phyloP scores from a whole-genome alignment of 1,284 basidiomycete species.

The Fomitopsis pinicola region DNA sequence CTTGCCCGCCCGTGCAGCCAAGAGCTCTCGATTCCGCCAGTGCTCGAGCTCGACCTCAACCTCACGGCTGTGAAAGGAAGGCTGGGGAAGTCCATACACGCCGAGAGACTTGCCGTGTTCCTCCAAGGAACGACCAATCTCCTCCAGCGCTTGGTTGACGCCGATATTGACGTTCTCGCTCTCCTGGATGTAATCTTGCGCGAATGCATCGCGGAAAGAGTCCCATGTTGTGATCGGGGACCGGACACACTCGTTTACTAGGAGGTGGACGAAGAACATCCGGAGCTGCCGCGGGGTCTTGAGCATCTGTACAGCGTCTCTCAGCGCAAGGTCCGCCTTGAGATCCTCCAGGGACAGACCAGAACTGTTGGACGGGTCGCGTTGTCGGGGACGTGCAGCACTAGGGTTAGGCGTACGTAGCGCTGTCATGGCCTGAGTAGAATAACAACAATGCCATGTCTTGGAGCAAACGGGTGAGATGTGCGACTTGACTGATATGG shows the following conservation, averaged over 20 bases:
- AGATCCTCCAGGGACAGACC: slow-evolving; percentile 11
- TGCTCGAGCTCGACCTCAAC: slow-evolving; percentile 25
- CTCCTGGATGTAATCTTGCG: slow-evolving; percentile 22
- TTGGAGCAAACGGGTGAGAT: neutral
- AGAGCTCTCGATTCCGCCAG: slow-evolving; percentile 18
- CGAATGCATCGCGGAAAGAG: slow-evolving; percentile 18
- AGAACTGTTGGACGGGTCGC: slow-evolving; percentile 7
- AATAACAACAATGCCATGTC: slow-evolving; percentile 5
- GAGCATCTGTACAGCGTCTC: slow-evolving; percentile 27
- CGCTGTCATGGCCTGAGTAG: slow-evolving; percentile 1
- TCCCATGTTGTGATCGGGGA: slow-evolving; percentile 25
- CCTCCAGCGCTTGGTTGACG: slow-evolving; percentile 20
- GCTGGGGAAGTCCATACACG: slow-evolving; percentile 26
- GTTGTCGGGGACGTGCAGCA: neutral
- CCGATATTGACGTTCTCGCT: slow-evolving; percentile 20
- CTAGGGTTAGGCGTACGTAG: neutral
- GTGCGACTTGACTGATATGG: neutral
- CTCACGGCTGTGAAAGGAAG: slow-evolving; percentile 20
- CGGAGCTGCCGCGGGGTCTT: slow-evolving; percentile 31
- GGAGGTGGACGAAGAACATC: slow-evolving; percentile 30
- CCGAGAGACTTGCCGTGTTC: slow-evolving; percentile 23
- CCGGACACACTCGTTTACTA: slow-evolving; percentile 28
- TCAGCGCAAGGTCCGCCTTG: slow-evolving; percentile 26
- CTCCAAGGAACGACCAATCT: slow-evolving; percentile 18
- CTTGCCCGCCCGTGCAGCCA: slow-evolving; percentile 19